These are phyloP conservation scores for Umbellularia californica DNA, from an alignment of 164 flowering plant genomes.

Conservation along the genomic window DNA sequence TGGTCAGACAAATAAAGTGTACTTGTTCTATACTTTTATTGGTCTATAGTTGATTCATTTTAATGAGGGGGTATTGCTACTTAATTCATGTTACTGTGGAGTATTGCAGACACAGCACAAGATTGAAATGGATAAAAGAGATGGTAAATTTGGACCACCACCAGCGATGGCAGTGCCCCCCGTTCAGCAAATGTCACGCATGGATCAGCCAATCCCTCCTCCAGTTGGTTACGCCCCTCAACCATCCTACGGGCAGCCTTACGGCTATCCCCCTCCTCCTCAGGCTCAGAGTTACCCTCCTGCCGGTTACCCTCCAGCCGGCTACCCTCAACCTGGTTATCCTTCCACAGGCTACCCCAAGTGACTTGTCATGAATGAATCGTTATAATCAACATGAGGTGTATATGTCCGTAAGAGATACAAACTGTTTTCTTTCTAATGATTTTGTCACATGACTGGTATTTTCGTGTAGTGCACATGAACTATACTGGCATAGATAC, in stretches of 20 bases:
- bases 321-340: slow-evolving; percentile 26
- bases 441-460: not conserved
- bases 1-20: too few relatives aligned
- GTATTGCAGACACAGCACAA: slow-evolving; percentile 62
- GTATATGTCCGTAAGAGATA: not conserved
- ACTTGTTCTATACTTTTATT: too few relatives aligned
- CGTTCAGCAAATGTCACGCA: slow-evolving; percentile 55
- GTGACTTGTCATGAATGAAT: slow-evolving; percentile 6
- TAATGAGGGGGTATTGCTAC: not conserved
- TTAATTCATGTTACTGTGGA: slow-evolving; percentile 5
- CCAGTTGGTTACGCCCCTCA: slow-evolving; percentile 38
- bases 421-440: not conserved
- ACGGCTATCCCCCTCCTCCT: slow-evolving; percentile 38
- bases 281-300: slow-evolving; percentile 31
- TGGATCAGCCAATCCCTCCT: slow-evolving; percentile 48
- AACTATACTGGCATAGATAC: not conserved
- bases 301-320: slow-evolving; percentile 20
- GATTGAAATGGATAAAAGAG: slow-evolving; percentile 61
- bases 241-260: slow-evolving; percentile 28
- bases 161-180: slow-evolving; percentile 49
- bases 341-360: slow-evolving; percentile 26
- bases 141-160: slow-evolving; percentile 42
- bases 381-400: not conserved
- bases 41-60: not conserved
- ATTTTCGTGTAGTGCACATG: not conserved